These are phyloP conservation scores for Cytospora paraplurivora DNA, from an alignment of 2,329 filamentous ascomycete genomes.

Conservation along the genomic window DNA sequence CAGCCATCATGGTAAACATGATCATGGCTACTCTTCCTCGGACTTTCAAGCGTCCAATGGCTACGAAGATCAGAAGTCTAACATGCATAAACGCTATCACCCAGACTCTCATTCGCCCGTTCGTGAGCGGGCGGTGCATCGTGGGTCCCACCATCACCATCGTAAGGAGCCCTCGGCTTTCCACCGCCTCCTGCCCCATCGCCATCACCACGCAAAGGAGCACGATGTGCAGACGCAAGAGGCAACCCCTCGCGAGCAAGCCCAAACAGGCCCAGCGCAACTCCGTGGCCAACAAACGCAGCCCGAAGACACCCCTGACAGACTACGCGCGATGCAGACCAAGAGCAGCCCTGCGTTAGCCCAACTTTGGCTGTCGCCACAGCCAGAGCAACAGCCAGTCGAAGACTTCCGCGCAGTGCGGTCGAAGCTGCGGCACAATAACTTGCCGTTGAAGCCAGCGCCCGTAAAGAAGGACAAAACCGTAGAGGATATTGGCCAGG, in stretches of 20 bases:
- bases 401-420: constrained; percentile 12
- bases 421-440: constrained; percentile 9
- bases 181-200: neutral
- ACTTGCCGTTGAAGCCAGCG: constrained; percentile 2
- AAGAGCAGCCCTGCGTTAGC: neutral
- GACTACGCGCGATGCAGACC: constrained; percentile 1
- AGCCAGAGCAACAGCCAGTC: constrained; percentile 8
- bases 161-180: neutral
- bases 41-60: neutral
- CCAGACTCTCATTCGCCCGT: constrained; percentile 21
- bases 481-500: constrained; percentile 4
- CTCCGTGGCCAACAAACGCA: neutral
- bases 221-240: neutral
- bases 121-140: neutral
- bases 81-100: constrained; percentile 19
- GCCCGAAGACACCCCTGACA: neutral
- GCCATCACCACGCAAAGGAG: neutral
- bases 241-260: neutral
- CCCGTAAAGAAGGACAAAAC: neutral
- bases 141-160: neutral
- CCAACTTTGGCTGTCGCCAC: neutral
- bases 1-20: neutral
- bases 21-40: neutral
- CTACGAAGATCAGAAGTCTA: neutral
- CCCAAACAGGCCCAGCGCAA: neutral